Conservation (phyloP, 176 grass and related monocot species). For the Raddia guianensis region DNA sequence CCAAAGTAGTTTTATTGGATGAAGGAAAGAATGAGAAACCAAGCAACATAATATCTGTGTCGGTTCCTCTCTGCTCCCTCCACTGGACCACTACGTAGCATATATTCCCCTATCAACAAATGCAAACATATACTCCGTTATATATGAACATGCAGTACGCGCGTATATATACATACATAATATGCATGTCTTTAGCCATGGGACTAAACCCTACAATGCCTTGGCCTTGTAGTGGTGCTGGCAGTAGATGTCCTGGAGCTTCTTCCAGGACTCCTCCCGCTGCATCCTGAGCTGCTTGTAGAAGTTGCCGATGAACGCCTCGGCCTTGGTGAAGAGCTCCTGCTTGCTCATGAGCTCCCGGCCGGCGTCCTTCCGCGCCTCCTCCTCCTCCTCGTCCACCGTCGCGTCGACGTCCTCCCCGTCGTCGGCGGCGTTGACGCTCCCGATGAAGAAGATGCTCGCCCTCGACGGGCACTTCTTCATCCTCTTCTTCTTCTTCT, state of each 20-base stretch:
- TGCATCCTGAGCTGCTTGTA: slow-evolving; percentile 83
- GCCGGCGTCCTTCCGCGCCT: slow-evolving; percentile 15
- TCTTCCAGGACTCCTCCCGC: slow-evolving; percentile 78
- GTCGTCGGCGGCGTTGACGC: slow-evolving; percentile 17
- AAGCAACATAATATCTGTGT: slow-evolving; percentile 37
- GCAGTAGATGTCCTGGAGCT: slow-evolving; percentile 60
- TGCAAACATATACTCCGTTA: neutral
- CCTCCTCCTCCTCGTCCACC: slow-evolving; percentile 1
- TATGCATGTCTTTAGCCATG: neutral
- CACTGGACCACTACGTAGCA: neutral
- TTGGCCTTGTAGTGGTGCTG: slow-evolving; percentile 35
- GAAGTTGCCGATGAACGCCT: slow-evolving; percentile 74
- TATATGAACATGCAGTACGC: neutral
- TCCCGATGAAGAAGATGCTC: slow-evolving; percentile 75
- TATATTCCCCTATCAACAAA: neutral
- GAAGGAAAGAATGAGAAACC: slow-evolving; percentile 7
- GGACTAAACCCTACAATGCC: slow-evolving; percentile 32
- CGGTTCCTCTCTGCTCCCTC: slow-evolving; percentile 11
- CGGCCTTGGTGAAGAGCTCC: slow-evolving; percentile 69
- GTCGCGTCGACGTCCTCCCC: neutral
- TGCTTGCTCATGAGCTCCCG: slow-evolving; percentile 54
- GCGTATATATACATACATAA: neutral
- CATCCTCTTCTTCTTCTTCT: slow-evolving; percentile 30
- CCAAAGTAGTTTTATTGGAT: slow-evolving; percentile 9
- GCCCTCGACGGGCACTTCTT: slow-evolving; percentile 59